These are phyloP conservation scores for Kandelia obovata DNA, from an alignment of 345 rosid genomes.

Conservation along the genomic window DNA sequence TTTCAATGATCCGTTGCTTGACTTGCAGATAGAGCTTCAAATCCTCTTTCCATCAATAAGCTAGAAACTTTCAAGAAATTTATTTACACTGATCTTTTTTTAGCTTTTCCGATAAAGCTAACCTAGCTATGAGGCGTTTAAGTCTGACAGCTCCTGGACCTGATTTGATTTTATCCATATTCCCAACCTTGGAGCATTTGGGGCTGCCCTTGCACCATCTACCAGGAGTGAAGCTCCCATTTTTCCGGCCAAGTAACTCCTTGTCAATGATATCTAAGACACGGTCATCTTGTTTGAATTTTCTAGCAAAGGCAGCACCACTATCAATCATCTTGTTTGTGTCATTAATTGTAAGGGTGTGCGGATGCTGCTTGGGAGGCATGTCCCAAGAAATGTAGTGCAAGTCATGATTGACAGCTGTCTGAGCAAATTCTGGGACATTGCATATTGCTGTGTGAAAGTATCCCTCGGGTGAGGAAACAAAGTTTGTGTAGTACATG, in stretches of 20 bases:
- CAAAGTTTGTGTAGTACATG: conserved; percentile 92
- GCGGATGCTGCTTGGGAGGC: conserved; percentile 95
- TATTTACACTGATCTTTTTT: conserved; percentile 74
- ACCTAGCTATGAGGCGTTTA: conserved; percentile 49
- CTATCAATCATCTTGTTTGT: conserved; percentile 57
- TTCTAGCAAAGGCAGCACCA: conserved; percentile 86
- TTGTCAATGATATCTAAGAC: conserved; percentile 68
- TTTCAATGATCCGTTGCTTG: background rate
- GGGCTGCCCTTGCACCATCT: conserved; percentile 88
- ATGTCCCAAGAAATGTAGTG: conserved; percentile 95
- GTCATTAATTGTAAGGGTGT: conserved; percentile 70
- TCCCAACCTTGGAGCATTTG: conserved; percentile 62
- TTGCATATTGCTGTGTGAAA: conserved; percentile 96
- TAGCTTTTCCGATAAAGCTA: conserved; percentile 40
- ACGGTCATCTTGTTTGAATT: conserved; percentile 55
- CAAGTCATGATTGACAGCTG: conserved; percentile 82
- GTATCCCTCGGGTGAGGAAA: conserved; percentile 97
- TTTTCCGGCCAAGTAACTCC: conserved; percentile 58
- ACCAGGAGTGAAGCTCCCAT: conserved; percentile 76
- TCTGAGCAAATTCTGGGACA: conserved; percentile 63
- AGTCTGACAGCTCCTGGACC: conserved; percentile 74
- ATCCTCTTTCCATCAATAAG: conserved; percentile 3
- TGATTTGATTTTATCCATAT: conserved; percentile 59
- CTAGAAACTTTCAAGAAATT: conserved; percentile 4
- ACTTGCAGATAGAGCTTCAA: background rate